phyloP scores from a whole-genome alignment of 768 basidiomycete species.

The Clitopilus hobsonii region DNA sequence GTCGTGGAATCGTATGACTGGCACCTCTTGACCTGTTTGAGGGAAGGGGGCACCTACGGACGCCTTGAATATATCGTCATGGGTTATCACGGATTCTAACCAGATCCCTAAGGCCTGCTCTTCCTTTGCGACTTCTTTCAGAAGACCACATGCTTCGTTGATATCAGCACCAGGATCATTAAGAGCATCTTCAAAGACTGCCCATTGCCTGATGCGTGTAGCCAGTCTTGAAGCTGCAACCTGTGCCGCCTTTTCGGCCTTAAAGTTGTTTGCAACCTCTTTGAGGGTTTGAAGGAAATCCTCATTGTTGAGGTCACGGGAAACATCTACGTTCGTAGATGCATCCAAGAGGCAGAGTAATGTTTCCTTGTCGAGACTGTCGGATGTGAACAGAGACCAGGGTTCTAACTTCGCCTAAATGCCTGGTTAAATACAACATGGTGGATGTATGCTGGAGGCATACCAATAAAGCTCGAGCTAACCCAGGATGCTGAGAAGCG shows the following conservation, averaged over 20 bases:
- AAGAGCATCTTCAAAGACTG: constrained; percentile 56
- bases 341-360: constrained; percentile 59
- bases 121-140: constrained; percentile 58
- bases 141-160: constrained; percentile 36
- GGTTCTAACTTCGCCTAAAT: constrained; percentile 56
- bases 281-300: constrained; percentile 38
- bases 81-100: constrained; percentile 65
- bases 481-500: constrained; percentile 61
- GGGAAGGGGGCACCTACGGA: constrained; percentile 37
- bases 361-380: constrained; percentile 50
- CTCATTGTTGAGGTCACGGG: constrained; percentile 42
- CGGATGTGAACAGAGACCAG: constrained; percentile 46
- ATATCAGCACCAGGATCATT: constrained; percentile 51
- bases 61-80: constrained; percentile 44
- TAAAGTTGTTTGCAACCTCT: constrained; percentile 31
- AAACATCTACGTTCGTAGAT: constrained; percentile 59
- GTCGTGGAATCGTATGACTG: constrained; percentile 33
- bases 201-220: constrained; percentile 54
- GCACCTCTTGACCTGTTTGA: constrained; percentile 25
- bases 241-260: constrained; percentile 34
- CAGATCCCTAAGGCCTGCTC: constrained; percentile 71
- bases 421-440: neutral
- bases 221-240: constrained; percentile 43
- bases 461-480: constrained; percentile 44
- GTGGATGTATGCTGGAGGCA: constrained; percentile 10